Evolutionary conservation across 2,329 filamentous ascomycete species (phyloP).

Genomic region (Stagonosporopsis cucurbitacearum): DNA sequence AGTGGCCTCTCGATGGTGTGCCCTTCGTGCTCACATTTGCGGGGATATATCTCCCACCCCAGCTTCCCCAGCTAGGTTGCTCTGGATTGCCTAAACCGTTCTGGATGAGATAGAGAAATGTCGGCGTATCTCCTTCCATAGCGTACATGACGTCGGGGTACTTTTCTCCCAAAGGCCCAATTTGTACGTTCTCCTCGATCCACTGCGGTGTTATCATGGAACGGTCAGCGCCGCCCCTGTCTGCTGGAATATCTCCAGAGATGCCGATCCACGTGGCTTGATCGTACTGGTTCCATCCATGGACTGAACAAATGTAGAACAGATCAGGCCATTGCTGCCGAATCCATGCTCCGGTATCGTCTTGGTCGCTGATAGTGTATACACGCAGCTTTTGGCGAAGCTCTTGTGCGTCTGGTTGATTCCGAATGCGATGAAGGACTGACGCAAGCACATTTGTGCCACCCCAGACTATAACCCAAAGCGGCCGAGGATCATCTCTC

Average conservation of each 20-base stretch:
- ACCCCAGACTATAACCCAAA: constrained; percentile 61
- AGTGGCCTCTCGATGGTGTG: not conserved
- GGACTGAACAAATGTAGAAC: constrained; percentile 58
- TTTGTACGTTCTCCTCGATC: constrained; percentile 56
- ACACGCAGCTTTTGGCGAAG: constrained; percentile 56
- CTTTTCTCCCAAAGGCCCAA: constrained; percentile 51
- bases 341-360: constrained; percentile 60
- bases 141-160: constrained; percentile 57
- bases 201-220: constrained; percentile 54
- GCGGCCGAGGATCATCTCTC: constrained; percentile 41
- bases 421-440: constrained; percentile 51
- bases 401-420: constrained; percentile 33
- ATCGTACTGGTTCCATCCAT: constrained; percentile 58
- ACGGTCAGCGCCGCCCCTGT: constrained; percentile 52
- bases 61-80: constrained; percentile 52
- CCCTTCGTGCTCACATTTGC: not conserved
- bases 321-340: constrained; percentile 55
- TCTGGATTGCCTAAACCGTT: constrained; percentile 52
- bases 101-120: constrained; percentile 51
- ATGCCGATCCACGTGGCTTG: constrained; percentile 60
- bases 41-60: constrained; percentile 46
- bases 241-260: constrained; percentile 50
- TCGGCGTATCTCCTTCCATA: constrained; percentile 57
- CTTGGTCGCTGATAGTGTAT: constrained; percentile 63
- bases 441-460: constrained; percentile 60